Evolutionary conservation across 2,329 filamentous ascomycete species (phyloP).

Genomic region (Trichophyton mentagrophytes): DNA sequence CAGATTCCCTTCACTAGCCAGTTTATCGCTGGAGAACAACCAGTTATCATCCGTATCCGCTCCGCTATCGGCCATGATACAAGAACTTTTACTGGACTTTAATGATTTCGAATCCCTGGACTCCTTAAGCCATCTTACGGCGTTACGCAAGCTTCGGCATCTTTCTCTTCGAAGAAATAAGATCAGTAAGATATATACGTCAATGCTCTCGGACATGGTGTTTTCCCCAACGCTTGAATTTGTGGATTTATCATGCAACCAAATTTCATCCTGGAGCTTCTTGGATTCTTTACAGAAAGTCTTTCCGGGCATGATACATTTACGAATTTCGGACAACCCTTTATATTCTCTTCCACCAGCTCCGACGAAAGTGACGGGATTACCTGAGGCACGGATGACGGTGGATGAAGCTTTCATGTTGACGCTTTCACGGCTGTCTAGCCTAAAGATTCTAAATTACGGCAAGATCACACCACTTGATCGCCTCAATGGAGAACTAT

Average conservation of each 20-base stretch:
- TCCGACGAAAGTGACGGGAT: slow-evolving; percentile 27
- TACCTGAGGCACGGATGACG: slow-evolving; percentile 28
- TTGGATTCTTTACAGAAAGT: slow-evolving; percentile 53
- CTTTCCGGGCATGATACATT: slow-evolving; percentile 60
- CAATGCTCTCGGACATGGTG: slow-evolving; percentile 28
- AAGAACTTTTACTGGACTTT: slow-evolving; percentile 38
- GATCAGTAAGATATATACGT: slow-evolving; percentile 38
- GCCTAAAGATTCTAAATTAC: slow-evolving; percentile 49
- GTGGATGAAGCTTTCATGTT: slow-evolving; percentile 83
- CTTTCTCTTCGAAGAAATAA: slow-evolving; percentile 62
- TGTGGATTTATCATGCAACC: slow-evolving; percentile 63
- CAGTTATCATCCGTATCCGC: slow-evolving; percentile 22
- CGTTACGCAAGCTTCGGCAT: slow-evolving; percentile 39
- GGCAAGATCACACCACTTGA: slow-evolving; percentile 57
- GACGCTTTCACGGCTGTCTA: slow-evolving; percentile 59
- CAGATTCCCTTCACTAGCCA: slow-evolving; percentile 26
- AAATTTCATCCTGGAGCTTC: slow-evolving; percentile 57
- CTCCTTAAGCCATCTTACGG: slow-evolving; percentile 36
- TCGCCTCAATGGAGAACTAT: slow-evolving; percentile 77
- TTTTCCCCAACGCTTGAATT: slow-evolving; percentile 48
- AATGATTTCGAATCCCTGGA: slow-evolving; percentile 30
- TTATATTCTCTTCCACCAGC: slow-evolving; percentile 48
- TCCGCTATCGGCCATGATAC: slow-evolving; percentile 27
- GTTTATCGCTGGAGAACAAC: slow-evolving; percentile 26
- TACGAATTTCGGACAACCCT: slow-evolving; percentile 78